Evolutionary conservation across 352 stramenopile genomes (phyloP).

Genomic region (Pythium coloratum): DNA sequence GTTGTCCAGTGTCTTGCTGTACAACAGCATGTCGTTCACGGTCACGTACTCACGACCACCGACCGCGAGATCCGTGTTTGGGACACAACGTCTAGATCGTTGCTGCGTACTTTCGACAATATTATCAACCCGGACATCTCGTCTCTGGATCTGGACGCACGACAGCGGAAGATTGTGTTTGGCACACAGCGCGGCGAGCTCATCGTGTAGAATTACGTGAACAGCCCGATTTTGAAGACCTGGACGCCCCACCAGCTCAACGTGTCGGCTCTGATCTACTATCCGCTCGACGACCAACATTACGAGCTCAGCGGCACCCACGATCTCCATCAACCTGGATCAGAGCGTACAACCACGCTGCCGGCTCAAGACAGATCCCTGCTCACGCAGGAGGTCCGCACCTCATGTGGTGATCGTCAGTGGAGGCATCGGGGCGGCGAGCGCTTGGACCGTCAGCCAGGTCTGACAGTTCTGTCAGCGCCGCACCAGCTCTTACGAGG

Average conservation of each 20-base stretch:
- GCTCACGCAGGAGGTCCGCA: too few species aligned
- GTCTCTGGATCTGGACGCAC: conserved; percentile 64
- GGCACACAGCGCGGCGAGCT: conserved; percentile 68
- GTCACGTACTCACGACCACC: conserved; percentile 62
- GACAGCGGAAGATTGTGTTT: conserved; percentile 70
- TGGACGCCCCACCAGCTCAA: conserved; percentile 67
- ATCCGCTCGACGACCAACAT: too few species aligned
- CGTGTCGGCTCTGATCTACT: conserved; percentile 68
- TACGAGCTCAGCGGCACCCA: too few species aligned
- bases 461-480: too few species aligned
- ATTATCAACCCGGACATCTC: conserved; percentile 62
- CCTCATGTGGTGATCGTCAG: too few species aligned
- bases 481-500: too few species aligned
- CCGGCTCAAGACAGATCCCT: too few species aligned
- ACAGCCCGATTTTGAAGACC: conserved; percentile 57
- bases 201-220: conserved; percentile 75
- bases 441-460: too few species aligned
- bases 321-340: too few species aligned
- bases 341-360: too few species aligned
- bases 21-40: conserved; percentile 66
- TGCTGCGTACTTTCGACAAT: conserved; percentile 63
- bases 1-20: conserved; percentile 56
- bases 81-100: conserved; percentile 51
- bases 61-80: conserved; percentile 69
- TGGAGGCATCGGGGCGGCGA: too few species aligned